These are phyloP conservation scores for Tympanopsis confertula DNA, from an alignment of 2,329 filamentous ascomycete species.

Conservation along the genomic window DNA sequence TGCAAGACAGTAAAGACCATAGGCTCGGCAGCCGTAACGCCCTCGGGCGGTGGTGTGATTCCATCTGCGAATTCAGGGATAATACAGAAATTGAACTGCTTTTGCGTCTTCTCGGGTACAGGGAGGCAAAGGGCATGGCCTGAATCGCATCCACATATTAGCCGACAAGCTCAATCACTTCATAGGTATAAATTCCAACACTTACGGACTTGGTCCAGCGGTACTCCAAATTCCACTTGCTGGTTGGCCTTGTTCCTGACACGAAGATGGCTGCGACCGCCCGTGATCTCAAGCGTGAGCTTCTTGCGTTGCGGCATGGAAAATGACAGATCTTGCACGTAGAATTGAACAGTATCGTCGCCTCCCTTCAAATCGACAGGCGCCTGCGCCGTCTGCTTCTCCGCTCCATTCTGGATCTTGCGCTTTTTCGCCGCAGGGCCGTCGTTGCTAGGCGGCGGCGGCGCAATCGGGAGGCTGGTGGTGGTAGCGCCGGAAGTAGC, in stretches of 20 bases:
- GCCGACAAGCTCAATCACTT: neutral
- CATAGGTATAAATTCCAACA: neutral
- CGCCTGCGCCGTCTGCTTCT: slow-evolving; percentile 7
- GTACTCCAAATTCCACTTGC: slow-evolving; percentile 38
- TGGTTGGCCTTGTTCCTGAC: slow-evolving; percentile 35
- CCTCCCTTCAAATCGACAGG: slow-evolving; percentile 18
- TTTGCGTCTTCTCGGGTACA: slow-evolving; percentile 51
- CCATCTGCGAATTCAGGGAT: slow-evolving; percentile 39
- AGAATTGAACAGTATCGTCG: slow-evolving; percentile 19
- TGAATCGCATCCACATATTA: slow-evolving; percentile 6
- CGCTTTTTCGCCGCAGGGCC: slow-evolving; percentile 31
- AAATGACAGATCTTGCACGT: slow-evolving; percentile 44
- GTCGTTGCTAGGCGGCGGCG: slow-evolving; percentile 5
- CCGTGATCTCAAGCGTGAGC: slow-evolving; percentile 43
- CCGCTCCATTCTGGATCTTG: slow-evolving; percentile 28
- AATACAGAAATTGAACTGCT: slow-evolving; percentile 51
- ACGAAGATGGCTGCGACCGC: slow-evolving; percentile 25
- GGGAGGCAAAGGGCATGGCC: slow-evolving; percentile 49
- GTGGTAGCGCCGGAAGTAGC: slow-evolving; percentile 13
- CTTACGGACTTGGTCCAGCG: slow-evolving; percentile 32
- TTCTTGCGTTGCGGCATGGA: slow-evolving; percentile 53
- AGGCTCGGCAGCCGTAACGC: slow-evolving; percentile 31
- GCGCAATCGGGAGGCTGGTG: slow-evolving; percentile 6
- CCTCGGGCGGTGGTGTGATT: slow-evolving; percentile 28
- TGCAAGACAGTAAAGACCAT: slow-evolving; percentile 50